These are phyloP conservation scores for Phaeotremella skinneri DNA, from an alignment of 768 basidiomycete species.

Conservation along the genomic window DNA sequence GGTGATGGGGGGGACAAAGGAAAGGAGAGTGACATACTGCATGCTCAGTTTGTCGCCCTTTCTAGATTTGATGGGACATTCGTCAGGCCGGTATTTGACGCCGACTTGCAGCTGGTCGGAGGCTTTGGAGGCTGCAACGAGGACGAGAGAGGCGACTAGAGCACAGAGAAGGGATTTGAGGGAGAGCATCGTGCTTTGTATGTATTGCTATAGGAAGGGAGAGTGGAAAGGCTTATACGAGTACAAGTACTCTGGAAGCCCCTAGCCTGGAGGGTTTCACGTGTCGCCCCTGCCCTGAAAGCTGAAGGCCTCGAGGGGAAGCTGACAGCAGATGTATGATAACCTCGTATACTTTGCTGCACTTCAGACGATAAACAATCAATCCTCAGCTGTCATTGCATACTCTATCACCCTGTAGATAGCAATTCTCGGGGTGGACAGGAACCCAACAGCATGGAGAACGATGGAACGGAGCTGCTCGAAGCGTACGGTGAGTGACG, in stretches of 20 bases:
- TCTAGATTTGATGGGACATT: conserved; percentile 46
- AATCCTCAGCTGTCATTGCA: too few species aligned
- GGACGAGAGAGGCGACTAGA: conserved; percentile 3
- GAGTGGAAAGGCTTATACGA: neutral
- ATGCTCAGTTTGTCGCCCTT: conserved; percentile 50
- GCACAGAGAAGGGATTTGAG: conserved; percentile 11
- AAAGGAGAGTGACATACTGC: conserved; percentile 40
- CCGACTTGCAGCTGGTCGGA: conserved; percentile 40
- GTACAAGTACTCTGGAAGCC: too few species aligned
- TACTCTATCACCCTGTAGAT: too few species aligned
- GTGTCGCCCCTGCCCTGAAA: too few species aligned
- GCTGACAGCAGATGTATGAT: too few species aligned
- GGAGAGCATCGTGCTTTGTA: conserved; percentile 7
- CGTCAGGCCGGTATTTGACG: conserved; percentile 48
- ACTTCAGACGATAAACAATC: too few species aligned
- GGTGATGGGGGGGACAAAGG: neutral
- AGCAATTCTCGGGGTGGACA: too few species aligned
- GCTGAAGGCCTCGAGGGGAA: too few species aligned
- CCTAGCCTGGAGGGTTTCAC: too few species aligned
- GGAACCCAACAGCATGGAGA: conserved; percentile 29
- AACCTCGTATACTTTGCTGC: too few species aligned
- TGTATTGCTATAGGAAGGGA: neutral
- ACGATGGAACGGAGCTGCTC: conserved; percentile 83
- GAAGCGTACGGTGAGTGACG: conserved; percentile 79
- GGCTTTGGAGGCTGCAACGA: conserved; percentile 8